phyloP scores from a whole-genome alignment of 169 alveolate species.

The Eimeria zaria region DNA sequence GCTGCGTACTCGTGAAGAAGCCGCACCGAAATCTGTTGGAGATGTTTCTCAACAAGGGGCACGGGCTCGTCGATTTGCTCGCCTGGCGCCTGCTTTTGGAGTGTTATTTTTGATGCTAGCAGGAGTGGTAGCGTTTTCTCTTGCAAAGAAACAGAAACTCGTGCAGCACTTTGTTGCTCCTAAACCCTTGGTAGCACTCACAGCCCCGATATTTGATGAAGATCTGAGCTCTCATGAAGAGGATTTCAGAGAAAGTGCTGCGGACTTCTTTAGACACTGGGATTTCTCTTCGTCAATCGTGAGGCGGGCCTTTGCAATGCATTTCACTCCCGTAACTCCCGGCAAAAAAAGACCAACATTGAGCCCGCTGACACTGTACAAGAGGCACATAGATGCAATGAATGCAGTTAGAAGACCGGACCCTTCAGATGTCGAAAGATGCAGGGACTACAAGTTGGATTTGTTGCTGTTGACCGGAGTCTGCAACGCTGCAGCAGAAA shows the following conservation, averaged over 20 bases:
- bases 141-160: background rate
- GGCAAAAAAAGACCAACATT: too few species aligned
- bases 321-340: background rate
- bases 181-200: too few species aligned
- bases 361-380: background rate
- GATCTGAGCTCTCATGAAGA: background rate
- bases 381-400: background rate
- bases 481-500: conserved; percentile 3
- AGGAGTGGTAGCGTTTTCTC: background rate
- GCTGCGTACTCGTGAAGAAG: too few species aligned
- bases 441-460: background rate
- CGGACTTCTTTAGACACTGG: background rate
- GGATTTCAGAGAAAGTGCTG: background rate
- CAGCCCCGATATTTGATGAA: too few species aligned
- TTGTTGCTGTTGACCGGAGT: background rate
- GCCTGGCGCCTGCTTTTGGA: background rate
- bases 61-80: background rate
- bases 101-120: background rate
- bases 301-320: background rate
- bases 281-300: background rate
- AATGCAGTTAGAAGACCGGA: background rate
- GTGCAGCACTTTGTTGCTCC: too few species aligned
- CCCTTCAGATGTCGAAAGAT: background rate
- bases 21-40: too few species aligned
- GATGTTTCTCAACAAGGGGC: too few species aligned